Evolutionary conservation across 176 grass and related monocot species (phyloP), one percentile per base, ranked within the genome.

Genomic region (Puccinellia tenuiflora): DNA sequence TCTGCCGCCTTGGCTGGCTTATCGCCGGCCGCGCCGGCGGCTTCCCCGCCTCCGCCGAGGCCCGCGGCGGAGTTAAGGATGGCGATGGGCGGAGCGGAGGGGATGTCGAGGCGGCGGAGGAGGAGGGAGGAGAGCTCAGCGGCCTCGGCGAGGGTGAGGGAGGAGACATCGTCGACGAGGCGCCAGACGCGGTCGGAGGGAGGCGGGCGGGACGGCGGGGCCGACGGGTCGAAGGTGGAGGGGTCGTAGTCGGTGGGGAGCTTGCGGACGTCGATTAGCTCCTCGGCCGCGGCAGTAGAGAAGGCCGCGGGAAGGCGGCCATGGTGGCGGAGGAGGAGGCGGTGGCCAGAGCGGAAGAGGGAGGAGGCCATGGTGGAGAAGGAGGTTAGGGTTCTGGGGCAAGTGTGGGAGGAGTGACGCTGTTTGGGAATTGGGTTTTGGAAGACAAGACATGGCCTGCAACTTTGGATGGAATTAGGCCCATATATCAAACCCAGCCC

Each of bases 161-260:
- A 82, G 40, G 91, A 85, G 64, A 95, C 85, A 46, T 98, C 92
- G 16, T 98, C 96, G 80, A 95, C 96, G 53, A 98, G 96, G 62
- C 96, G 90, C 92, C 96, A 98, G 18, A 98, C 96, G n/a, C 91
- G 88, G 46, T 98, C 91, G 12, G 92, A 90, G 12, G 96, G 96
- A 0, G 91, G 83, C 18, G 86, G 78, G 16, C 87, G 87, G 31
- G 85, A 92, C 0, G 92, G 86, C 0, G 92, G 85, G 1, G 83
- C 64, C 9, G 91, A 85, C 15, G 89, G 83, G 61, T 97, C 90
- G 62, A 92, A 97, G 17, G 88, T 92, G 63, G 92, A 79, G 10
- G 87, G 86, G 37, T 94, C 90, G 45, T 94, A 93, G 80, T 90
- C 84, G 4, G 91, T 85, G 18, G 96, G 96, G 12, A 98, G 89